Evolutionary conservation across 768 basidiomycete genomes (phyloP), one percentile per base, ranked within the genome.

Genomic region (Leccinum boreale): DNA sequence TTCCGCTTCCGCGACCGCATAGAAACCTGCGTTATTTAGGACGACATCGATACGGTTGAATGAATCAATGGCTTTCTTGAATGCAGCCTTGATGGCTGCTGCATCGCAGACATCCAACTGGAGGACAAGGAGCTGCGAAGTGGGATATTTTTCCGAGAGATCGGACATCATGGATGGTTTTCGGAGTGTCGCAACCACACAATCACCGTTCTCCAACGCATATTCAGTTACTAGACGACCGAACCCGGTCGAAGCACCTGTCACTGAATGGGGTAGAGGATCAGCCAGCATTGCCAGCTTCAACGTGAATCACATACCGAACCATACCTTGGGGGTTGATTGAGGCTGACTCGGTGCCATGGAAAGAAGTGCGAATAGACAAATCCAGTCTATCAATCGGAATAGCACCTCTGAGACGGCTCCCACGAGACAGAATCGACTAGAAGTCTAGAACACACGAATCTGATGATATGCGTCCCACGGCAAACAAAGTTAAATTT

Each of bases 1-100:
- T 76, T 96, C 31, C 88, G 94, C 74, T 89, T 95, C 79, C 3
- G 63, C 70, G 19, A 74, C 53, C 3, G 71, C 62, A 2, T 52
- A 68, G 56, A 66, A 72, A 50, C 63, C 70, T 52, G 79, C 79
- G 52, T 81, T 82, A 55, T 75, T 79, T 53, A 77, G 68, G 12
- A 81, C 79, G 39, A 80, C 73, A 55, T 81, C 81, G 10, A 80
- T 58, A 23, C 77, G 64, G 4, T 72, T 72, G 63, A 80, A 80
- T 11, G 64, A 56, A 4, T 65, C 60, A 39, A 71, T 64, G 0
- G 75, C 71, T 44, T 65, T 57, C 1, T 61, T 58, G 58, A 82
- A 81, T 11, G 74, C 78, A 21, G 62, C 56, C 5, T 57, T 50
- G 56, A 81, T 72, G 0, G 76, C 72, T 5, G 60, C 55, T 1